Evolutionary conservation across 2,329 filamentous ascomycete genomes (phyloP), one percentile per base, ranked within the genome.

Genomic region (Penicillium digitatum): DNA sequence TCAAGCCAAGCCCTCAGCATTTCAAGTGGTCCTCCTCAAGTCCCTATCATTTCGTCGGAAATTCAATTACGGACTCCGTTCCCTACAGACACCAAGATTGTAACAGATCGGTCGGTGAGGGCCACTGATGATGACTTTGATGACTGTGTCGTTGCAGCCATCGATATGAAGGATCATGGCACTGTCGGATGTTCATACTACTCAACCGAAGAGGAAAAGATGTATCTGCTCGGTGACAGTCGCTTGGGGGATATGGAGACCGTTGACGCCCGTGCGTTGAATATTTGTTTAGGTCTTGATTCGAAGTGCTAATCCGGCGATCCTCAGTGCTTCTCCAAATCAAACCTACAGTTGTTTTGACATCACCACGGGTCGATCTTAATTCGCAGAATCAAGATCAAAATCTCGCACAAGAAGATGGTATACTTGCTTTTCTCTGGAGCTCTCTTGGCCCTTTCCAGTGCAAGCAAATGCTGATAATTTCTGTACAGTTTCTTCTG

Each of bases 111-210:
- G 71, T 46, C 69, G 10, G 64, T 69, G 42, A 62, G 66, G 29
- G 66, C 67, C 6, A 72, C 74, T 47, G 72, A 78, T 34, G 76
- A 78, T 34, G 83, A 86, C 0, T 67, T 85, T 7, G 39, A 51
- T 35, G 81, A 83, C 53, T 89, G 94, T 67, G 74, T 90, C 26
- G 81, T 95, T 55, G 89, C 95, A 84, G 89, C 90, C 0, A 77
- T 96, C 24, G 86, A 95, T 55, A 79, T 93, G 69, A 84, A 81
- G 58, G 81, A 86, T n/a, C 81, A 83, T 29, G 85, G 82, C 0
- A 85, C 81, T 0, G 79, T 96, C 18, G 93, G 93, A 0, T 96
- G 91, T 70, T 87, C 89, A 43, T 95, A 93, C 68, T 96, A 93
- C 68, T 78, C 87, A 44, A 85, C 86, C 6, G 75, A 80, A 26